Base-by-base conservation (phyloP, 2,329 filamentous ascomycete genomes). In the Cladosporium colombiae region DNA sequence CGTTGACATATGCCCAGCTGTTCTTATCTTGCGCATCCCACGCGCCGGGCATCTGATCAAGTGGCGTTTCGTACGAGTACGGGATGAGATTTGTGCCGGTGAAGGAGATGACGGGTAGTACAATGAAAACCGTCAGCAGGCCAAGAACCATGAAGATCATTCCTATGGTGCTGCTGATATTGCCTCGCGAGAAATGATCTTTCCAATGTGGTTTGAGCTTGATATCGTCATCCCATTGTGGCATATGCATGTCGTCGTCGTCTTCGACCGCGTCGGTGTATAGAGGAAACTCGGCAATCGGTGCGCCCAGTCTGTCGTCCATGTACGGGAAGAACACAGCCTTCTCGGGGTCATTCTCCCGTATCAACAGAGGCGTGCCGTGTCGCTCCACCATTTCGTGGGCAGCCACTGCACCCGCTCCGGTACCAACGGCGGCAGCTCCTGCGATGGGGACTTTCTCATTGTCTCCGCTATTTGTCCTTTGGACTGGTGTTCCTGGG, bases 181-280 rank as follows among this genome's bases (percentile, higher is more conserved):
- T 80, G 14, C 78, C 78, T 56, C 75, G 76, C 8, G 77, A 74
- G 60, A 83, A 81, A 68, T 81, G 81, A 25, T 85, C 82, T 58
- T 74, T 78, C 66, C 78, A 74, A 18, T 72, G 78, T 8, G 81
- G 74, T 68, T 78, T 83, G 72, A 78, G 78, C 50, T 70, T 74
- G 65, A 79, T 75, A 66, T 84, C 82, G 63, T 83, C 81, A 68
- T 84, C 81, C 58, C 80, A 80, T 56, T 77, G 75, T 11, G 84
- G 84, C 77, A 83, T 82, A 66, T 86, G 84, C 74, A 85, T 79
- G 29, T 82, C 81, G 67, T 86, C 84, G 67, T 86, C 84, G 29
- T 79, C 78, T 70, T 86, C 84, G 57, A 80, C 77, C 66, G 84
- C 79, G 66, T 85, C 80, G 16, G 77, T 75, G 68, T 83, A 83